Evolutionary conservation across 495 filamentous ascomycete species (phyloP), one percentile per base, ranked within the genome.

Genomic region (Penicillium alfredii): DNA sequence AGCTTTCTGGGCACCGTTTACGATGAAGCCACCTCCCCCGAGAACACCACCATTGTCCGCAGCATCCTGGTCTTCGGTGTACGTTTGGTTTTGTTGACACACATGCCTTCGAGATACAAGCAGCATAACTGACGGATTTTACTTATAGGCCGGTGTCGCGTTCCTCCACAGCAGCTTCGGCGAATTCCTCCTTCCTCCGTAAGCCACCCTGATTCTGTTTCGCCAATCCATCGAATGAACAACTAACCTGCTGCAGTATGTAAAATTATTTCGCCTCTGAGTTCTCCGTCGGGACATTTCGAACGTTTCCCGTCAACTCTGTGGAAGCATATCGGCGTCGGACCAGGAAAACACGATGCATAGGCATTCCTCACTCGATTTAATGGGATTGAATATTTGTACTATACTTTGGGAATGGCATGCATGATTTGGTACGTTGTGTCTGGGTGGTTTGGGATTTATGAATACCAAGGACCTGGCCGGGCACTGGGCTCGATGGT

Each of bases 171-270:
- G 79, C 66, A 78, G 76, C 51, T 82, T 80, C 74, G 73, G 74
- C 72, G 82, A 86, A 65, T 69, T 81, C 53, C 68, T 88, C 38
- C 70, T 86, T 36, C 82, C 83, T 50, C 78, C 80, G 78, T 88
- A 63, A 73, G 75, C 71, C 45, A 35, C 38, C 4, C 6, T 23
- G 6, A 15, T 19, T 7, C 10, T 16, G 25, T n/a, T n/a, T n/a
- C n/a, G 14, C 14, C 6, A 16, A 10, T n/a, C 20, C 22, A 21
- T 33, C 22, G 28, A 28, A 43, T 20, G 16, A 42, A 18, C 26
- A 8, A 26, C 42, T 46, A 35, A 45, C 20, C 12, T 2, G 3
- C n/a, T 8, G 14, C 44, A 56, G 53, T 35, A 56, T 56, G 53
- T 56, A 53, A 56, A 47, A 28, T 33, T 26, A 25, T 38, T 18